phyloP scores from a whole-genome alignment of 139 green algal genomes.

The Coccomyxa sp. region DNA sequence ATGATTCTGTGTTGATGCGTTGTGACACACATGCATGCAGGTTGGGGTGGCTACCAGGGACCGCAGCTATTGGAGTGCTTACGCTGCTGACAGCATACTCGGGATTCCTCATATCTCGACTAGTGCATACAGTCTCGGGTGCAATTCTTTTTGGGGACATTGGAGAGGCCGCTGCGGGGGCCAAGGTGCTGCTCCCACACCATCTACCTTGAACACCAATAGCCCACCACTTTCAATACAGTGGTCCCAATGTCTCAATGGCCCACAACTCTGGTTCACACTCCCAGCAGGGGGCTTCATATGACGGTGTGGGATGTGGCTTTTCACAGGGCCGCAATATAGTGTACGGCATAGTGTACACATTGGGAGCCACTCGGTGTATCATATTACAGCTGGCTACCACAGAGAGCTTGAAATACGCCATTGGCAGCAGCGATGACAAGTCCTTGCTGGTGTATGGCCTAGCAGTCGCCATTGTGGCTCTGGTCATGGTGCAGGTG shows the following conservation, averaged over 20 bases:
- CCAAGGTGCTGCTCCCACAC: not conserved
- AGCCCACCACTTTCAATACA: no score
- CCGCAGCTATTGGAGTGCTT: conserved; percentile 6
- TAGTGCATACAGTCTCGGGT: conserved; percentile 14
- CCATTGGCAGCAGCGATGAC: not conserved
- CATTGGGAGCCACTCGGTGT: conserved; percentile 46
- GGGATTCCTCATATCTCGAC: conserved; percentile 23
- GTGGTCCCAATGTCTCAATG: no score
- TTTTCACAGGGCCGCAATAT: conserved; percentile 14
- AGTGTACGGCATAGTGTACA: conserved; percentile 46
- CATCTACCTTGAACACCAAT: no score
- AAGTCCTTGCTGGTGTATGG: not conserved
- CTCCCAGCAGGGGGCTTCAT: no score
- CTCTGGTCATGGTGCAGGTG: not conserved
- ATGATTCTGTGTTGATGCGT: not conserved
- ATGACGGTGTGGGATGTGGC: not conserved
- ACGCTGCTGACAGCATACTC: conserved; percentile 30
- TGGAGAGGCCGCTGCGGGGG: conserved; percentile 23
- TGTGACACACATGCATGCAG: not conserved
- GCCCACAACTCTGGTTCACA: no score
- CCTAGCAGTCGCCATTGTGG: not conserved
- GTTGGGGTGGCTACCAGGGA: not conserved
- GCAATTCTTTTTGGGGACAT: conserved; percentile 47
- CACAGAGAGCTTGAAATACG: conserved; percentile 33
- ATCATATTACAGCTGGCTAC: conserved; percentile 56